Evolutionary conservation across 140 eudicot species (phyloP).

Genomic region (Ambrosia hybrid): DNA sequence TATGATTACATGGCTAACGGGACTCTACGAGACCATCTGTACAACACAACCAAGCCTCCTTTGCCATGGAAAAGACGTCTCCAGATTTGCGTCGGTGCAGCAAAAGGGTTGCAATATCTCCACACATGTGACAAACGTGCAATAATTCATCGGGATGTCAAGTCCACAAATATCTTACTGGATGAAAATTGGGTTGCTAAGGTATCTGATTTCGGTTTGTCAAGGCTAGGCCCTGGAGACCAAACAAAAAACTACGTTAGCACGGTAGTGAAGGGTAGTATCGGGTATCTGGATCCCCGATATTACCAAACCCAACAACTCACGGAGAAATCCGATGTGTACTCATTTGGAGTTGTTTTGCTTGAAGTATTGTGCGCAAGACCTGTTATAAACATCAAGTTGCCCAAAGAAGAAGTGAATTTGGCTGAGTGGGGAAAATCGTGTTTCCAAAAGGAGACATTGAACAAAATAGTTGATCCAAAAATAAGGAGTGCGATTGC

Average conservation of each 20-base stretch:
- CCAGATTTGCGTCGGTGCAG: conserved; percentile 54
- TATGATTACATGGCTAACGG: conserved; percentile 62
- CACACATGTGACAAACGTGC: conserved; percentile 39
- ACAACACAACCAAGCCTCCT: conserved; percentile 28
- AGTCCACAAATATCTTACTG: no score
- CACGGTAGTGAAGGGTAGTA: conserved; percentile 55
- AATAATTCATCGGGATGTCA: conserved; percentile 47
- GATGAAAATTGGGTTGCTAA: no score
- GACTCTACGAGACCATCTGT: conserved; percentile 50
- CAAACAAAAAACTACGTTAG: conserved; percentile 38
- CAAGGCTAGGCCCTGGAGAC: no score
- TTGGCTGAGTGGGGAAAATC: conserved; percentile 42
- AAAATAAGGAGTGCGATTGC: conserved; percentile 29
- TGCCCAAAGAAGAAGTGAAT: conserved; percentile 27
- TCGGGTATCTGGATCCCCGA: no score
- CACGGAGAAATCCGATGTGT: no score
- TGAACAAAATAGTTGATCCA: conserved; percentile 37
- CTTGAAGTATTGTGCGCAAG: conserved; percentile 57
- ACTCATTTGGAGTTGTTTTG: conserved; percentile 25
- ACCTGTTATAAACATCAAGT: conserved; percentile 24
- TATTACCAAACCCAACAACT: no score
- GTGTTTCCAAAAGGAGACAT: conserved; percentile 24
- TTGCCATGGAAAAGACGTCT: conserved; percentile 56
- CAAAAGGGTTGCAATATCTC: conserved; percentile 54
- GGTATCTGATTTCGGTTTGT: no score